Base-by-base conservation (phyloP, 768 basidiomycete genomes). In the Phaeotremella fagi region DNA sequence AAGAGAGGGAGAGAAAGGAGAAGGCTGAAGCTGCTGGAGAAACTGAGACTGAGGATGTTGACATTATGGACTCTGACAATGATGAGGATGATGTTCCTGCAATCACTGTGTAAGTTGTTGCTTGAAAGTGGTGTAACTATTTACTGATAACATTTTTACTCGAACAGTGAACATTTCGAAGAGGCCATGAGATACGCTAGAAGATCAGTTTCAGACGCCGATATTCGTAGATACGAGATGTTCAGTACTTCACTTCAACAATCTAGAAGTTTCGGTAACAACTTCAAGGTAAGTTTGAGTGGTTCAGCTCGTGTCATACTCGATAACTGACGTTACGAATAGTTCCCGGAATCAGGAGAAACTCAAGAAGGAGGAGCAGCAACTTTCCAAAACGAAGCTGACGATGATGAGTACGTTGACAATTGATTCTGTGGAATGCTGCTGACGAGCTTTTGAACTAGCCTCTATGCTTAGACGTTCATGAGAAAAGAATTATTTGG, bases 121-220 rank as follows among this genome's bases (percentile, higher is more conserved):
- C 23, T 45, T n/a, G 28, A 4, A 24, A 23, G 12, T 44, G 14
- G 18, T 42, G n/a, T 33, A 9, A 31, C 3, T 44, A 3, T 37
- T 15, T 18, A 20, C 18, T 25, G 49, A 54, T 60, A 43, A 63
- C 36, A 9, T 16, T 20, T 25, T 25, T 14, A 11, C 36, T 36
- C 11, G 26, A 26, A 48, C n/a, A 84, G 84, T 68, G 90, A 85
- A 0, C 94, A 98, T 80, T 98, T 98, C 64, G 94, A 98, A 78
- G 94, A 98, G 57, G 92, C 95, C 1, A 98, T 98, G 92, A 85
- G 86, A 77, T 98, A 82, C 67, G 92, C 95, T 57, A 86, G 95
- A 74, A 86, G 95, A 48, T 97, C 91, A 12, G 94, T 98, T 50
- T 91, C 90, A 12, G 92, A 97, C 71, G 84, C 87, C 60, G 94